These are phyloP conservation scores for Neurospora tetrasperma DNA, from an alignment of 495 filamentous ascomycete species.

Conservation along the genomic window DNA sequence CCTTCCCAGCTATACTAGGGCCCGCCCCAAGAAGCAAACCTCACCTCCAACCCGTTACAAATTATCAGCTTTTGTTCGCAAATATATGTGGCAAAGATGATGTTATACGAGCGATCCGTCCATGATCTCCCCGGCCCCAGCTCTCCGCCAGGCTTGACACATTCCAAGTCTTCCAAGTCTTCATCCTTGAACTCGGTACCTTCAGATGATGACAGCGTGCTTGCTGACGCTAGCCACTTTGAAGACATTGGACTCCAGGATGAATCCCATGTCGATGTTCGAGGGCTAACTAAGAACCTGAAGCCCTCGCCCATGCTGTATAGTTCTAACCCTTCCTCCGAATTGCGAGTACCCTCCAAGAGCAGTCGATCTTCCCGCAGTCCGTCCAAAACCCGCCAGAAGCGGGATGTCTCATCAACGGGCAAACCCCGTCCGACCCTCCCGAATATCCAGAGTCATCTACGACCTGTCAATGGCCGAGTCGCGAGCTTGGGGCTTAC, in stretches of 20 bases:
- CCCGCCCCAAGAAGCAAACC: background rate
- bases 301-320: conserved; percentile 35
- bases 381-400: conserved; percentile 13
- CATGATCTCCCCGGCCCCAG: conserved; percentile 48
- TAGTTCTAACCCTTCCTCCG: conserved; percentile 31
- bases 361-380: conserved; percentile 24
- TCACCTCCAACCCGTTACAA: background rate
- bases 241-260: conserved; percentile 90
- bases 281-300: conserved; percentile 31
- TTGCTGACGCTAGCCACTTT: conserved; percentile 69
- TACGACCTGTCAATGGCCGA: conserved; percentile 22
- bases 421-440: conserved; percentile 15
- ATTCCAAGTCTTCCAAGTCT: conserved; percentile 81
- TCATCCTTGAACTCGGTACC: conserved; percentile 76
- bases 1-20: background rate
- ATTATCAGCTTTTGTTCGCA: background rate
- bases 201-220: conserved; percentile 53
- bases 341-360: conserved; percentile 29
- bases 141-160: conserved; percentile 74
- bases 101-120: conserved; percentile 40
- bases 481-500: conserved; percentile 21
- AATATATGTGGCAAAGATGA: conserved; percentile 36
- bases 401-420: conserved; percentile 12
- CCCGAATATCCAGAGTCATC: conserved; percentile 20
- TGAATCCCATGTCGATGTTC: conserved; percentile 33